phyloP scores from a whole-genome alignment of 2,329 filamentous ascomycete species.

The Penicillium sp. region DNA sequence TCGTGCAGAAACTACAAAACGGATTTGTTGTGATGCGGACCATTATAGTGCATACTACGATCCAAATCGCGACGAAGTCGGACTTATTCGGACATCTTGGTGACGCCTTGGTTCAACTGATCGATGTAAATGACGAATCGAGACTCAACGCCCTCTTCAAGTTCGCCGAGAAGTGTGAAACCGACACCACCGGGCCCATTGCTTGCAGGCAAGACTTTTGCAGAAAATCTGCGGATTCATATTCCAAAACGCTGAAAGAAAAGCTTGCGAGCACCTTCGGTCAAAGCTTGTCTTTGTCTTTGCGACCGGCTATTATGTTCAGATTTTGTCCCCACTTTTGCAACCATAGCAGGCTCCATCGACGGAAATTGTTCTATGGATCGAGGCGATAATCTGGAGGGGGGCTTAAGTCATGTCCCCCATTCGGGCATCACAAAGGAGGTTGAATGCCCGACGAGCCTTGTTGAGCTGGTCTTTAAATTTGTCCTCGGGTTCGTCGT shows the following conservation, averaged over 20 bases:
- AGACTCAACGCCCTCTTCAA: background rate
- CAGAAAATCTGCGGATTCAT: background rate
- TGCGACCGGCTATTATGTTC: background rate
- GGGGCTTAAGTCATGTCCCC: too few species aligned
- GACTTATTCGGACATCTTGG: constrained; percentile 1
- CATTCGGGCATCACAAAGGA: too few species aligned
- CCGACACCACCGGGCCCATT: background rate
- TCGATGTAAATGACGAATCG: constrained; percentile 1
- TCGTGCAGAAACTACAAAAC: background rate
- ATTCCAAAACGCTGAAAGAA: background rate
- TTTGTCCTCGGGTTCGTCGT: too few species aligned
- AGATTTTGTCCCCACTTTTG: background rate
- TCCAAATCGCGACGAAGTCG: background rate
- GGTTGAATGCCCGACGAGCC: too few species aligned
- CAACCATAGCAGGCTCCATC: background rate
- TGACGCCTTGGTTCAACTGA: background rate
- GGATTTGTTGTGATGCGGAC: background rate
- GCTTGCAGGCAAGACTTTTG: background rate
- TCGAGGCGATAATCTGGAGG: too few species aligned
- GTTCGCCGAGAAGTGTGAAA: background rate
- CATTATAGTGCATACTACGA: background rate
- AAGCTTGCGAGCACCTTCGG: background rate
- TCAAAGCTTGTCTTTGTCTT: background rate
- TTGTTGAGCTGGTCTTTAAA: too few species aligned
- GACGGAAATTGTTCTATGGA: too few species aligned